phyloP scores from a whole-genome alignment of 805 yeast species.

The Brettanomyces sp. region DNA sequence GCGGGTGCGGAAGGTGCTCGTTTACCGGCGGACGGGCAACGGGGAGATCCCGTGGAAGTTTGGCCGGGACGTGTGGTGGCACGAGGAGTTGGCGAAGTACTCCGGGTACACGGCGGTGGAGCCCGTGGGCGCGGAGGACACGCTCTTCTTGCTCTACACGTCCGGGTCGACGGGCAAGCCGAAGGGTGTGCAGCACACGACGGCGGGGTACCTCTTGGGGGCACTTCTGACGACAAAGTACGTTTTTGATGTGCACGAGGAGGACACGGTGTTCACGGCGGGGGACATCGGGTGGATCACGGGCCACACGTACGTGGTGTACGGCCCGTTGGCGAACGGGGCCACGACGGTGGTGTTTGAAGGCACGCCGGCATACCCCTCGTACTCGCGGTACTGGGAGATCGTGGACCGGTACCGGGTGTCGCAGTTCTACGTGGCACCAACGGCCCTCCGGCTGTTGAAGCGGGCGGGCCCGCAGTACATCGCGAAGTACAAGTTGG shows the following conservation, averaged over 20 bases:
- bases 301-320: constrained; percentile 76
- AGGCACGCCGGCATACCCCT: constrained; percentile 83
- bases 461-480: constrained; percentile 64
- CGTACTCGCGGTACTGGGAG: constrained; percentile 72
- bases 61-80: constrained; percentile 72
- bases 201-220: constrained; percentile 71
- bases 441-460: constrained; percentile 70
- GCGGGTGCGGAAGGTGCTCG: constrained; percentile 58
- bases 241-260: constrained; percentile 65
- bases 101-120: constrained; percentile 65
- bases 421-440: constrained; percentile 77
- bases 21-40: constrained; percentile 66
- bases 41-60: constrained; percentile 37
- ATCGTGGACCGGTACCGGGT: constrained; percentile 63
- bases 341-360: constrained; percentile 75
- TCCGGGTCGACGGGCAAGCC: constrained; percentile 88
- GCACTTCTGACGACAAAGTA: constrained; percentile 69
- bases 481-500: constrained; percentile 52
- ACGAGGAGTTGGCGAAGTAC: constrained; percentile 56
- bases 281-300: constrained; percentile 93
- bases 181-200: constrained; percentile 75
- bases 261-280: constrained; percentile 73
- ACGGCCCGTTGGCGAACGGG: constrained; percentile 73
- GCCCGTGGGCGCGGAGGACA: constrained; percentile 73
- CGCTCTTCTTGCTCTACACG: constrained; percentile 71